phyloP scores from a whole-genome alignment of 2,329 filamentous ascomycete genomes.

The Scedosporium apiospermum region DNA sequence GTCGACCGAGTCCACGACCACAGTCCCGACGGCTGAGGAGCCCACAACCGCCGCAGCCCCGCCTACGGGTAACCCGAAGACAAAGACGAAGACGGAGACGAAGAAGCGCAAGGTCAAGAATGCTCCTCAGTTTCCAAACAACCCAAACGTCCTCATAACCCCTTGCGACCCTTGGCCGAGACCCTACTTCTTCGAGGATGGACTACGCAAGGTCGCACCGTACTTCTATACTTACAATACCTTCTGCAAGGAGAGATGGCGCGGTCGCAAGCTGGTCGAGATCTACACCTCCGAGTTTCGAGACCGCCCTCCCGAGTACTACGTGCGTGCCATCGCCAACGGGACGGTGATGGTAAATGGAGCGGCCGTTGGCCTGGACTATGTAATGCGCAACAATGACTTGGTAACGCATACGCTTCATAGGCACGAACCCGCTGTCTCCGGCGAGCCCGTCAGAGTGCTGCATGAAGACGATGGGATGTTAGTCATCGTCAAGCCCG shows the following conservation, averaged over 20 bases:
- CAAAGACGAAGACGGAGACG: conserved; percentile 7
- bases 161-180: conserved; percentile 36
- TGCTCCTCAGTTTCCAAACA: conserved; percentile 5
- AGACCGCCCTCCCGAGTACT: conserved; percentile 79
- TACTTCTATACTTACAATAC: conserved; percentile 96
- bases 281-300: conserved; percentile 90
- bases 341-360: conserved; percentile 78
- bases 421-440: conserved; percentile 90
- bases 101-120: conserved; percentile 9
- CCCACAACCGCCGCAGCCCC: background rate
- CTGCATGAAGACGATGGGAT: conserved; percentile 89
- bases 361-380: conserved; percentile 54
- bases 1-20: conserved; percentile 1
- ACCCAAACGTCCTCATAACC: conserved; percentile 17
- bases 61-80: background rate
- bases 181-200: conserved; percentile 72
- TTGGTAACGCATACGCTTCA: conserved; percentile 88
- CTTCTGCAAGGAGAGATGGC: conserved; percentile 88
- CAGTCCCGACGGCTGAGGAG: conserved; percentile 4
- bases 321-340: conserved; percentile 70
- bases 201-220: conserved; percentile 71
- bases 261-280: conserved; percentile 69
- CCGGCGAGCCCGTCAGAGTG: conserved; percentile 65
- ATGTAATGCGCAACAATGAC: conserved; percentile 78
- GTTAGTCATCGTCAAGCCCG: conserved; percentile 94